Conservation (phyloP, 2,329 filamentous ascomycete genomes). For the Cladosporium cucumerinum region DNA sequence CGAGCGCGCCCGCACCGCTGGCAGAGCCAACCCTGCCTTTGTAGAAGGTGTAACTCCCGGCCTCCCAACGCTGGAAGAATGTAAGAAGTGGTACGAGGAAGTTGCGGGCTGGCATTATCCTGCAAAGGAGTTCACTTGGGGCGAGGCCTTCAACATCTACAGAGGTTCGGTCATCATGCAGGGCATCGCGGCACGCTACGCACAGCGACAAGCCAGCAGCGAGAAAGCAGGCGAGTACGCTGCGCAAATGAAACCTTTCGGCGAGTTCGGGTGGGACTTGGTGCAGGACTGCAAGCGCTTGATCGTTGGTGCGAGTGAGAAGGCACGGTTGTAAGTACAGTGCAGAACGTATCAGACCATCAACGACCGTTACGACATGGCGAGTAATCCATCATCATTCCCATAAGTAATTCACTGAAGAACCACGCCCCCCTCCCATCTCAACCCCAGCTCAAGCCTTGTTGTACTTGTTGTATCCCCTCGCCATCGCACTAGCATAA, state of each 20-base stretch:
- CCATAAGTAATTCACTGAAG: too few species aligned
- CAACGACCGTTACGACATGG: not conserved
- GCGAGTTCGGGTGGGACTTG: constrained; percentile 72
- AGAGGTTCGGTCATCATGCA: constrained; percentile 66
- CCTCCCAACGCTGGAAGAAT: constrained; percentile 58
- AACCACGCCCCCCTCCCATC: too few species aligned
- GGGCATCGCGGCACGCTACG: constrained; percentile 87
- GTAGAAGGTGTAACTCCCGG: constrained; percentile 62
- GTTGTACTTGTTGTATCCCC: constrained; percentile 18
- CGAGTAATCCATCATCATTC: not conserved
- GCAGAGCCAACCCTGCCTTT: constrained; percentile 52
- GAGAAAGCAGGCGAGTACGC: constrained; percentile 73
- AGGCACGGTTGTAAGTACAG: constrained; percentile 20
- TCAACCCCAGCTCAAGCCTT: not conserved
- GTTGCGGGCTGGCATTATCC: constrained; percentile 68
- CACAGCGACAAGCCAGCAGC: constrained; percentile 83
- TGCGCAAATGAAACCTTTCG: constrained; percentile 66
- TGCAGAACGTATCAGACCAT: not conserved
- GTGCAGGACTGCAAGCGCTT: constrained; percentile 49
- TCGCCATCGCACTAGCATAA: constrained; percentile 67
- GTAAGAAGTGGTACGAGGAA: constrained; percentile 64
- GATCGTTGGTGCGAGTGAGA: constrained; percentile 32
- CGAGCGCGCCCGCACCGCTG: constrained; percentile 37
- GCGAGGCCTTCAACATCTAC: constrained; percentile 61
- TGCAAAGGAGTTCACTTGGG: constrained; percentile 58